These are phyloP conservation scores for Mucor piriformis DNA, from an alignment of 371 early-diverging fungal species.

Conservation along the genomic window DNA sequence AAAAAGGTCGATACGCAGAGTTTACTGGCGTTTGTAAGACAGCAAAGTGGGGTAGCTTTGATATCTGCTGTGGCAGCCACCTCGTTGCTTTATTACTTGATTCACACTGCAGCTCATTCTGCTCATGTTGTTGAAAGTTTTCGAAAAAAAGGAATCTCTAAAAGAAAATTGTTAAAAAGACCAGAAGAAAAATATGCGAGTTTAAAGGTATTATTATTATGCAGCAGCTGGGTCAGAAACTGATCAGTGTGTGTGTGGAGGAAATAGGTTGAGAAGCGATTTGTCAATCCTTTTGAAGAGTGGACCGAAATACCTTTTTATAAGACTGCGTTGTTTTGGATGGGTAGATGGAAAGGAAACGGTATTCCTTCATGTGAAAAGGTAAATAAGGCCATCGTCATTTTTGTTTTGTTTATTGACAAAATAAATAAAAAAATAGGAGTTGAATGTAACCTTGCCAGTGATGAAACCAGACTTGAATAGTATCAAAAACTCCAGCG, in stretches of 20 bases:
- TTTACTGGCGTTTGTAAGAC: background rate
- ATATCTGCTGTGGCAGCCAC: conserved; percentile 8
- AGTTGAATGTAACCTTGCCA: conserved; percentile 46
- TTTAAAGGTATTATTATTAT: conserved; percentile 24
- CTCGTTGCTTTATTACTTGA: conserved; percentile 7
- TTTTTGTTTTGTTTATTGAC: background rate
- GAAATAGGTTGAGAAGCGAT: conserved; percentile 9
- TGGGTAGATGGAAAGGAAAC: conserved; percentile 30
- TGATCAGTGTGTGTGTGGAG: too few relatives aligned
- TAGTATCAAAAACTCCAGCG: background rate
- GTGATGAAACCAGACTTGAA: conserved; percentile 45
- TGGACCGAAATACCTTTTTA: conserved; percentile 32
- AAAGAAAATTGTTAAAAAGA: conserved; percentile 14
- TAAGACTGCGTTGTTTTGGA: conserved; percentile 26
- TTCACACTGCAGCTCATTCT: background rate
- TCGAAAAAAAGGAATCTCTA: conserved; percentile 9
- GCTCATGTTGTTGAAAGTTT: conserved; percentile 2
- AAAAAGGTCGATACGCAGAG: conserved; percentile 1
- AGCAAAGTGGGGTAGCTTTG: background rate
- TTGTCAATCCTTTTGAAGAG: conserved; percentile 31
- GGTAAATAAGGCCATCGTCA: background rate
- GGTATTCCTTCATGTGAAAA: conserved; percentile 21
- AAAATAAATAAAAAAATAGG: too few relatives aligned
- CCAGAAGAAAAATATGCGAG: conserved; percentile 32
- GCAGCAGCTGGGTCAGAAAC: too few relatives aligned